Percentiles rank a stretch among this genome's conserved stretches.
Evolutionary conservation across 139 green algal genomes (phyloP).

Genomic region (Chlamydomonas incerta): DNA sequence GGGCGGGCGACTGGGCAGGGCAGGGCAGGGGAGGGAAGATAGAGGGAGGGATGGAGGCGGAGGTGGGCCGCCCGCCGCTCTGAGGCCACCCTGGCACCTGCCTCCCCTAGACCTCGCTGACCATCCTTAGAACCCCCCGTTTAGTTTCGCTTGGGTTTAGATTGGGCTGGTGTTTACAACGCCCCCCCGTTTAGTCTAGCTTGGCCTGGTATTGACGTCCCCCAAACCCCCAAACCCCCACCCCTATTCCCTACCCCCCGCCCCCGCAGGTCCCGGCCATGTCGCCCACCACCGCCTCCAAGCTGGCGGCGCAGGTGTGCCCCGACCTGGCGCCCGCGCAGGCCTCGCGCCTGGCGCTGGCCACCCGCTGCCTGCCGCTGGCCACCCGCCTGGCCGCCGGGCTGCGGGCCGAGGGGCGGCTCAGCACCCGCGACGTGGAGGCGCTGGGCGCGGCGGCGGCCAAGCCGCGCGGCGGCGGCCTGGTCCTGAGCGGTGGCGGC

Average conservation of each 20-base stretch:
- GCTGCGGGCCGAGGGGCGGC: conserved; percentile 13
- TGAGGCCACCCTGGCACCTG: too few species aligned
- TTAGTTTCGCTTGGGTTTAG: too few species aligned
- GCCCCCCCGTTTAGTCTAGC: too few species aligned
- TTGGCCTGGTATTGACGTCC: too few species aligned
- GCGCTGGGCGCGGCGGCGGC: not conserved
- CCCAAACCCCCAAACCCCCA: too few species aligned
- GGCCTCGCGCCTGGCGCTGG: conserved; percentile 15
- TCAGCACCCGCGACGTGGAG: conserved; percentile 29
- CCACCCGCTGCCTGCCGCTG: conserved; percentile 25
- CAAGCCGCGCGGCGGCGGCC: not conserved
- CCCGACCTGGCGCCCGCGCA: conserved; percentile 20
- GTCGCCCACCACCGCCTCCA: not conserved
- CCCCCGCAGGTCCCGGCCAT: conserved; percentile 4
- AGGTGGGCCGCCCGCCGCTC: too few species aligned
- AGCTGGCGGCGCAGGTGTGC: conserved; percentile 16
- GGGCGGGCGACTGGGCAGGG: too few species aligned
- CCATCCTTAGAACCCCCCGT: too few species aligned
- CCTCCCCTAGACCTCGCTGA: too few species aligned
- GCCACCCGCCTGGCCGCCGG: conserved; percentile 24
- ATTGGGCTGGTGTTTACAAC: too few species aligned
- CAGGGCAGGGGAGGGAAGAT: too few species aligned
- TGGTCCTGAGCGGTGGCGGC: too few species aligned
- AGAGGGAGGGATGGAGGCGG: not conserved
- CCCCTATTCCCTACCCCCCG: not conserved